A percentile compares a stretch with the other conserved stretches of the same genome.
Evolutionary conservation across 192 early-diverging fungal species (phyloP).

Genomic region (Lobosporangium transversale): DNA sequence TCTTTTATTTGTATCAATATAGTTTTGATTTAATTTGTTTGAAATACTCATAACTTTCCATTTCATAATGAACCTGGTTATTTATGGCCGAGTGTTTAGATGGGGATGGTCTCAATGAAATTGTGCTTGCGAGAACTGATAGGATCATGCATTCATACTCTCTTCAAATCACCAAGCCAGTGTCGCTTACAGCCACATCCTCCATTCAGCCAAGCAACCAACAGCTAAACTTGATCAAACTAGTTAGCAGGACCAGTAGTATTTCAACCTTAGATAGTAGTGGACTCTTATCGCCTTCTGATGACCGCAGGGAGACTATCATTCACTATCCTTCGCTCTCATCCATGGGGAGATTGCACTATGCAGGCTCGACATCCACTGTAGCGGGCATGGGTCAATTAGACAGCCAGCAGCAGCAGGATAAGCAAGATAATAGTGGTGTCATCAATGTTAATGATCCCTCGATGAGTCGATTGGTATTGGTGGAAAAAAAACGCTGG

Average conservation of each 20-base stretch:
- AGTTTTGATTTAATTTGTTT: no score
- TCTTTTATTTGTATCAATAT: not conserved
- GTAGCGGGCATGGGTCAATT: not conserved
- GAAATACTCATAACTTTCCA: no score
- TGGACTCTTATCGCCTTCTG: conserved; percentile 39
- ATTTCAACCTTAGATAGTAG: conserved; percentile 43
- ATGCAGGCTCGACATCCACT: not conserved
- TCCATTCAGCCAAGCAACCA: conserved; percentile 17
- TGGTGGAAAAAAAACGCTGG: conserved; percentile 63
- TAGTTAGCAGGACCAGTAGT: conserved; percentile 41
- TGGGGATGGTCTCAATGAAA: conserved; percentile 63
- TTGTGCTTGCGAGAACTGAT: conserved; percentile 66
- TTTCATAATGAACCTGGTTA: not conserved
- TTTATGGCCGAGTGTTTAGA: conserved; percentile 40
- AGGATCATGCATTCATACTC: conserved; percentile 63
- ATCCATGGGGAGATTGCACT: conserved; percentile 10
- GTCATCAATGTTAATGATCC: not conserved
- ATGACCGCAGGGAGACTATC: conserved; percentile 29
- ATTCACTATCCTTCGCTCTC: conserved; percentile 37
- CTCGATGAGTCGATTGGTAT: conserved; percentile 1
- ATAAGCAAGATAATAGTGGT: conserved; percentile 6
- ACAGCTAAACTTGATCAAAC: conserved; percentile 21
- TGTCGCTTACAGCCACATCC: conserved; percentile 8
- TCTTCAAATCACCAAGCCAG: conserved; percentile 29
- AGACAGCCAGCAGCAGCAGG: conserved; percentile 3